phyloP scores from a whole-genome alignment of 2,329 filamentous ascomycete species.

The Aspergillus hiratsukae region DNA sequence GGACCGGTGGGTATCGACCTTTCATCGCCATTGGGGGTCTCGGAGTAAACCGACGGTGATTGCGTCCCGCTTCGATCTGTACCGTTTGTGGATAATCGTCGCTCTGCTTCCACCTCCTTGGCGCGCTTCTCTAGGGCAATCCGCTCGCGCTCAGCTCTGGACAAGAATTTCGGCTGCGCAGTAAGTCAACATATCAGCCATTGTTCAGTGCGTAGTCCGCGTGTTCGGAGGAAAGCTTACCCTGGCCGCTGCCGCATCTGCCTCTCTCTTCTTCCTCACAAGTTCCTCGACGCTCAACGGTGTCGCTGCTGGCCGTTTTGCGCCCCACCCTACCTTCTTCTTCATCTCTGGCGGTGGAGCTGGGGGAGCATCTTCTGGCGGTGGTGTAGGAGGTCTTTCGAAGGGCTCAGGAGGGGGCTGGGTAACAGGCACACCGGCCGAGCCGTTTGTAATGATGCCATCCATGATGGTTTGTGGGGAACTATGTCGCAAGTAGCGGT shows the following conservation, averaged over 20 bases:
- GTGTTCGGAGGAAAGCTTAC: constrained; percentile 35
- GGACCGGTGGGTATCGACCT: constrained; percentile 64
- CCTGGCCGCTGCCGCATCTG: constrained; percentile 77
- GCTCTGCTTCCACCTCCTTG: constrained; percentile 65
- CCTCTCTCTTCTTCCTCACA: constrained; percentile 76
- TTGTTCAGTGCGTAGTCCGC: not conserved
- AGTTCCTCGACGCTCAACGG: constrained; percentile 83
- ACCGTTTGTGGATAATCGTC: constrained; percentile 35
- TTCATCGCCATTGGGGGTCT: constrained; percentile 22
- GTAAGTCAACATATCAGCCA: constrained; percentile 15
- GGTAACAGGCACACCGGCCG: constrained; percentile 20
- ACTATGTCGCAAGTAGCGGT: not conserved
- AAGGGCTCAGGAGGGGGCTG: constrained; percentile 34
- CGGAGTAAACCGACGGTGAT: constrained; percentile 10
- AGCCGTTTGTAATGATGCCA: constrained; percentile 27
- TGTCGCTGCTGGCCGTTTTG: constrained; percentile 34
- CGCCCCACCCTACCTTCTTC: constrained; percentile 53
- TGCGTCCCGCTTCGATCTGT: constrained; percentile 21
- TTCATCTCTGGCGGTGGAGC: constrained; percentile 44
- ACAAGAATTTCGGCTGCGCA: constrained; percentile 70
- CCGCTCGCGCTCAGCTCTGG: constrained; percentile 75
- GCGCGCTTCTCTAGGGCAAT: constrained; percentile 72
- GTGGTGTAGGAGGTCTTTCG: constrained; percentile 37
- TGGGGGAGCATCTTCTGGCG: constrained; percentile 40
- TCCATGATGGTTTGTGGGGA: constrained; percentile 26